phyloP scores from a whole-genome alignment of 345 rosid species.

The Eutrema yunnanense region DNA sequence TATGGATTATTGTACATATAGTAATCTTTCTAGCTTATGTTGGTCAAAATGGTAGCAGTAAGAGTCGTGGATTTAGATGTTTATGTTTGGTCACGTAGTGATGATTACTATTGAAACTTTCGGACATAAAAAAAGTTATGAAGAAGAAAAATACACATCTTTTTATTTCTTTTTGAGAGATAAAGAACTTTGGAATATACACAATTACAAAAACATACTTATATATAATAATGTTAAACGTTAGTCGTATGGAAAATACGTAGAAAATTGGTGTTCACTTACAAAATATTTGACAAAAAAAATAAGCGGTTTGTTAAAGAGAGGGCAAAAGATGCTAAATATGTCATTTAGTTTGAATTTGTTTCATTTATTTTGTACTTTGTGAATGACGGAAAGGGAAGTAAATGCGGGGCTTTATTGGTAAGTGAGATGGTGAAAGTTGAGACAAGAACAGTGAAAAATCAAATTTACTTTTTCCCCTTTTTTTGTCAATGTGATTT shows the following conservation, averaged over 20 bases:
- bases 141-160: constrained; percentile 1
- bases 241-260: not conserved
- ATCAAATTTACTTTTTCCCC: constrained; percentile 18
- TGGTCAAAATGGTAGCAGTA: not conserved
- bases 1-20: constrained; percentile 12
- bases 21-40: not conserved
- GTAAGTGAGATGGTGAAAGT: constrained; percentile 69
- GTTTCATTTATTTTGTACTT: not conserved
- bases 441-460: constrained; percentile 49
- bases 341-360: not conserved
- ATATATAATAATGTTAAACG: not conserved
- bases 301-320: not conserved
- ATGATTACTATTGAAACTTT: constrained; percentile 19
- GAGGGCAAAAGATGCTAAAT: not conserved
- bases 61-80: not conserved
- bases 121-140: not conserved
- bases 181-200: not conserved
- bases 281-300: not conserved
- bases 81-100: constrained; percentile 16
- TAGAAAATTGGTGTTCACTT: not conserved
- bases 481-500: not conserved
- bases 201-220: not conserved
- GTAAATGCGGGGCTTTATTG: constrained; percentile 37
- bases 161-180: not conserved
- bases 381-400: constrained; percentile 14